Conservation (phyloP, 352 stramenopile species). For the Blastocystis sp. region DNA sequence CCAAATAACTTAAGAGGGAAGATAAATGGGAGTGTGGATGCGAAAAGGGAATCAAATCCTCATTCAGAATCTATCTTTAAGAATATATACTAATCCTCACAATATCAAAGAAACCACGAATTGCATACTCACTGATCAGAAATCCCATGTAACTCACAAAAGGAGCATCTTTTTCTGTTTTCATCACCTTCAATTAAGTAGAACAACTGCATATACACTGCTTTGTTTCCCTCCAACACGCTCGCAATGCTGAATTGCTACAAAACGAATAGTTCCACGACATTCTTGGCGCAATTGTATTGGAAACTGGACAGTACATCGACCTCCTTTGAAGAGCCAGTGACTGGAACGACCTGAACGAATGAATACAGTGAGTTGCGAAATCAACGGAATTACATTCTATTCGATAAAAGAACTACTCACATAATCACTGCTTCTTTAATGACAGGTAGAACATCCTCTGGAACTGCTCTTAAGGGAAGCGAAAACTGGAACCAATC, state of each 20-base stretch:
- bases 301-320: neutral
- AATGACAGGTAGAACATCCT: neutral
- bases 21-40: too few relatives aligned
- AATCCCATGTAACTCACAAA: neutral
- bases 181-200: neutral
- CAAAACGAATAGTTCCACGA: neutral
- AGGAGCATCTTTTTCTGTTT: neutral
- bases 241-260: neutral
- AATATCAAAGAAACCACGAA: neutral
- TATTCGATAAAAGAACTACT: neutral
- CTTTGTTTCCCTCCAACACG: neutral
- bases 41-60: too few relatives aligned
- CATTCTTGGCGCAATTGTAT: neutral
- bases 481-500: neutral
- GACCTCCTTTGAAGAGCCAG: neutral
- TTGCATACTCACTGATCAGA: neutral
- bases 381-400: neutral
- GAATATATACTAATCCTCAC: neutral
- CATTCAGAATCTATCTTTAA: too few relatives aligned
- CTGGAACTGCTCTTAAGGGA: neutral
- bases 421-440: neutral
- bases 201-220: neutral
- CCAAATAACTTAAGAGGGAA: too few relatives aligned
- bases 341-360: neutral
- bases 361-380: neutral